Conservation (phyloP, 345 rosid genomes). For the Hibiscus trionum region DNA sequence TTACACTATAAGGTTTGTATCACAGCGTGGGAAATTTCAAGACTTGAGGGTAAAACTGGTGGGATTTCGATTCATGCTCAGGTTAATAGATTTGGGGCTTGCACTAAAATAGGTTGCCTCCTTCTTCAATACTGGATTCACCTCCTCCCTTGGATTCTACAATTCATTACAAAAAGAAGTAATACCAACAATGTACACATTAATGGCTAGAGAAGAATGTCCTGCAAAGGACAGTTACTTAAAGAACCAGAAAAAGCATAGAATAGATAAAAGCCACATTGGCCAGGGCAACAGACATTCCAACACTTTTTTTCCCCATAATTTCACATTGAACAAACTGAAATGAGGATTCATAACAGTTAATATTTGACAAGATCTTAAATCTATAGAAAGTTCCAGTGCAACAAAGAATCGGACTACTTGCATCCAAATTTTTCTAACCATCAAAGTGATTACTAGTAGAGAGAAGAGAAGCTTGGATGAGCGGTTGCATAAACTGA, state of each 20-base stretch:
- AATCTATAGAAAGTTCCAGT: slow-evolving; percentile 33
- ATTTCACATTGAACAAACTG: neutral
- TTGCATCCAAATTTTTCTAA: slow-evolving; percentile 97
- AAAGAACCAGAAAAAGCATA: no score
- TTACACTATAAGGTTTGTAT: no score
- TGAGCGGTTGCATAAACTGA: slow-evolving; percentile 84
- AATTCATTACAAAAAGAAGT: slow-evolving; percentile 11
- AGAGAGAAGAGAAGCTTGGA: slow-evolving; percentile 91
- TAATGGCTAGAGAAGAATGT: neutral
- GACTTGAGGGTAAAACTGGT: no score
- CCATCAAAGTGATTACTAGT: slow-evolving; percentile 95
- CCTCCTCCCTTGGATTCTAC: slow-evolving; percentile 89
- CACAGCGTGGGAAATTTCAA: no score
- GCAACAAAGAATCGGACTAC: slow-evolving; percentile 90
- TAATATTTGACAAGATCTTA: neutral
- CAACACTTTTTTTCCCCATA: neutral
- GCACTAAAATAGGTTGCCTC: slow-evolving; percentile 92
- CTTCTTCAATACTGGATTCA: slow-evolving; percentile 67
- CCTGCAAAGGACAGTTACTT: neutral
- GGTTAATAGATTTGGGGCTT: no score
- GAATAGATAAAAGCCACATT: neutral
- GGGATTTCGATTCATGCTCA: no score
- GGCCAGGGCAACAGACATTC: neutral
- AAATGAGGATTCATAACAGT: neutral
- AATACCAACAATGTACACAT: slow-evolving; percentile 2